Percentiles rank a stretch among this genome's conserved stretches.
These are phyloP conservation scores for Trametes elegans DNA, from an alignment of 768 basidiomycete species.

Conservation along the genomic window DNA sequence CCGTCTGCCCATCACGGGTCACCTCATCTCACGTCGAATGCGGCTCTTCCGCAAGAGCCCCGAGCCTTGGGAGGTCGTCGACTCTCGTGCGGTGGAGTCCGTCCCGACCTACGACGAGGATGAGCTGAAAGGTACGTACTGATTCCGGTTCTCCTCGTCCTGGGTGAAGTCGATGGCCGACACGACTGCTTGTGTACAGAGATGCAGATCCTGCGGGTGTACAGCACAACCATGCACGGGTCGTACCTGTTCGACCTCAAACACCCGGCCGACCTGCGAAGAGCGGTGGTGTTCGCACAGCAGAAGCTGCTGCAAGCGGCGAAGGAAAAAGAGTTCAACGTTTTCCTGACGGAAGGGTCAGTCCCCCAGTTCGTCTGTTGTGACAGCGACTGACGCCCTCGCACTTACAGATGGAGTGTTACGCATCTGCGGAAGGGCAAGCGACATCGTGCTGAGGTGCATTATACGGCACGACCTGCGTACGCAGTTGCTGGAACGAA, in stretches of 20 bases:
- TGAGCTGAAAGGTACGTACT: constrained; percentile 41
- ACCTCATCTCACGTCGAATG: constrained; percentile 15
- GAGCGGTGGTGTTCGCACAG: constrained; percentile 60
- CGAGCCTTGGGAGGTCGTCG: constrained; percentile 77
- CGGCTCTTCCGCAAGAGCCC: constrained; percentile 46
- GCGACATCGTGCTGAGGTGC: constrained; percentile 62
- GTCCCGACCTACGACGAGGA: constrained; percentile 60
- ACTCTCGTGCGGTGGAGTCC: constrained; percentile 60
- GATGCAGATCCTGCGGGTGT: constrained; percentile 55
- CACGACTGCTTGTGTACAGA: too few relatives aligned
- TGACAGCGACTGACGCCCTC: neutral
- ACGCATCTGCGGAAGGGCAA: constrained; percentile 38
- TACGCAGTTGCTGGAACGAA: constrained; percentile 48
- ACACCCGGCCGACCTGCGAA: constrained; percentile 45
- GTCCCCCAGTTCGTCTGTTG: constrained; percentile 2
- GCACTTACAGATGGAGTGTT: constrained; percentile 16
- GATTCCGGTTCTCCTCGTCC: constrained; percentile 21
- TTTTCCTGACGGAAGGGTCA: constrained; percentile 67
- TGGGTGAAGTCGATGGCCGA: too few relatives aligned
- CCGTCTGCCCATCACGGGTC: constrained; percentile 3
- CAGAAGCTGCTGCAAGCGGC: constrained; percentile 61
- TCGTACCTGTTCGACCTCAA: constrained; percentile 48
- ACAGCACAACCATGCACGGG: constrained; percentile 50
- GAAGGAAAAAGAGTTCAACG: constrained; percentile 55
- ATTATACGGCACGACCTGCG: constrained; percentile 68